Base-by-base conservation (phyloP, 2,329 filamentous ascomycete genomes). In the Claviceps quebecensis region DNA sequence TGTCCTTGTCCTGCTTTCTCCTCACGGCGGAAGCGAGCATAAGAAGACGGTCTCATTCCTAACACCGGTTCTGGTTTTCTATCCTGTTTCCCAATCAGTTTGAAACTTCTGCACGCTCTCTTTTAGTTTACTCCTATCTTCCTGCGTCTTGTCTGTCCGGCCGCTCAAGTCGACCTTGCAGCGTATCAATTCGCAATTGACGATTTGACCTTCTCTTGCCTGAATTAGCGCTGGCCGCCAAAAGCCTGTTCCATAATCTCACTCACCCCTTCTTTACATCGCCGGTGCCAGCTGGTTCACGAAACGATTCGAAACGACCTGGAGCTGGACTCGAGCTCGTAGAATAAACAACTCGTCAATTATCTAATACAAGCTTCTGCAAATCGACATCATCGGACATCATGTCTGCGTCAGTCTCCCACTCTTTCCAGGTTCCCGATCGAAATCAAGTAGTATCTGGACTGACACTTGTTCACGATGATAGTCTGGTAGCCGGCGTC, bases 401-500 rank as follows among this genome's bases (percentile, higher is more conserved):
- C 46, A 53, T 53, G 52, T 53, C 52, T 53, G 52, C 52, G 52
- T 53, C 48, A 46, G 52, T 51, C 44, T 16, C 29, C 16, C 7
- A 26, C 19, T n/a, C 17, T 41, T 11, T 23, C n/a, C 19, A 37
- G 13, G 29, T 14, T 11, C 36, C 23, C 19, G 14, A 14, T 17
- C 37, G 47, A 14, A 38, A 40, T 9, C 16, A 16, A 19, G 37
- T 16, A 14, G 26, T 29, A 41, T 39, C 2, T 14, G 4, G 13
- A 41, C 51, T 52, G 38, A 52, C 22, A 22, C 17, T 45, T 29
- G 17, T 23, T n/a, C 51, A 48, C 41, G 8, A 49, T 17, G 23
- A 55, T 61, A 80, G 77, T 77, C 76, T 79, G 74, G 75, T 69
- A 78, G 77, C 72, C 67, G 73, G 76, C 69, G 74, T 81, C 67